Percentiles rank a stretch among this genome's conserved stretches.
These are phyloP conservation scores for Testicularia cyperi DNA, from an alignment of 1,284 basidiomycete genomes.

Conservation along the genomic window DNA sequence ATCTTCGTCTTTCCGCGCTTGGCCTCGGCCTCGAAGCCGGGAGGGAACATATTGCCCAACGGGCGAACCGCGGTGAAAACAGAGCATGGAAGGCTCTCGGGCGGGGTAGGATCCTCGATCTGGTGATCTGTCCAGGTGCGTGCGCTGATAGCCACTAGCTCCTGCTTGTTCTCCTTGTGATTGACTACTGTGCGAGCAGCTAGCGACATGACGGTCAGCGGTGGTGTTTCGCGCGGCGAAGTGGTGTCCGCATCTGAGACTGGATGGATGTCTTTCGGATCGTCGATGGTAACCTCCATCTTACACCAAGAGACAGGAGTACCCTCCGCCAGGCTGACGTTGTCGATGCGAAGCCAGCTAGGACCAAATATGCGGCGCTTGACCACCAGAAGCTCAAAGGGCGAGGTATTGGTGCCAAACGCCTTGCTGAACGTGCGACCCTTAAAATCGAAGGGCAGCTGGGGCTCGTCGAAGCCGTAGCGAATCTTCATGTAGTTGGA, in stretches of 20 bases:
- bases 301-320: constrained; percentile 64
- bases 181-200: constrained; percentile 90
- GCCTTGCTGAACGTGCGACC: constrained; percentile 83
- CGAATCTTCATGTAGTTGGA: constrained; percentile 79
- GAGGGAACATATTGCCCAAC: constrained; percentile 79
- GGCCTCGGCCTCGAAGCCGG: constrained; percentile 70
- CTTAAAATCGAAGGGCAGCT: constrained; percentile 68
- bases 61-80: constrained; percentile 90
- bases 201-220: constrained; percentile 86
- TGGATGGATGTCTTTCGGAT: constrained; percentile 85
- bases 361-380: constrained; percentile 99
- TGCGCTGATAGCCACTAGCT: constrained; percentile 82
- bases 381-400: constrained; percentile 91
- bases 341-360: constrained; percentile 86
- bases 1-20: constrained; percentile 68
- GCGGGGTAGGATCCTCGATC: constrained; percentile 55
- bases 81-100: constrained; percentile 71
- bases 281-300: constrained; percentile 78
- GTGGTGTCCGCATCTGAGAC: constrained; percentile 72
- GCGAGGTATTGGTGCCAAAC: constrained; percentile 87
- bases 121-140: constrained; percentile 75
- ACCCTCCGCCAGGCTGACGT: constrained; percentile 68
- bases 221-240: constrained; percentile 80
- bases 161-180: constrained; percentile 87
- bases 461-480: constrained; percentile 59